Evolutionary conservation across 192 early-diverging fungal genomes (phyloP), one percentile per base, ranked within the genome.

Genomic region (Backusella westeae): DNA sequence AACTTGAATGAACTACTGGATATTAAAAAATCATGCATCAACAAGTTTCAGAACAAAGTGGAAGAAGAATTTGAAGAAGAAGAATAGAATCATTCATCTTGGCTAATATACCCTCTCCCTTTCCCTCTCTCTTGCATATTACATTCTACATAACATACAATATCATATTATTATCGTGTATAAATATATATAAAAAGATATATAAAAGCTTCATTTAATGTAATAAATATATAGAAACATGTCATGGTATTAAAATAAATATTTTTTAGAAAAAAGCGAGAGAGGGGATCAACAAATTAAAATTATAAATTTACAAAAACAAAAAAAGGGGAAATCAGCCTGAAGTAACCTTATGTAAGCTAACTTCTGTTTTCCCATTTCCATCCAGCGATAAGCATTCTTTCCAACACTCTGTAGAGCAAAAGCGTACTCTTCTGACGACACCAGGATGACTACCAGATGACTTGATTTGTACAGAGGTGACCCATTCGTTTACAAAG

Each of bases 401-500:
- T 63, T 8, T 63, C 82, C 85, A 88, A 63, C 85, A 88, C 1
- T 63, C 21, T 0, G 76, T 70, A 2, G 84, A 85, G 23, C 87
- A 88, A 65, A 84, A 88, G 9, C 87, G 82, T 5, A 88, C 83
- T 41, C 87, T 75, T 35, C 84, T 74, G 12, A 84, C 87, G 4
- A 88, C 84, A 6, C 83, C 84, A 14, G 87, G 87, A 75, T 88
- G 84, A 0, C 87, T 85, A 10, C 75, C 67, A 65, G 81, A 88
- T 44, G 79, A 82, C 70, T 88, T 85, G 46, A 88, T 83, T 10
- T 85, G 78, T 15, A 88, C 82, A 70, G 84, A 85, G 34, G 82
- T 84, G 6, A 88, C 66, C 87, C 87, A 88, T 76, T 88, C 87
- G 26, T 88, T 88, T 34, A 85, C 83, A 78, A 84, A 88, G 0